Conservation (phyloP, 2,329 filamentous ascomycete species). For the Lojkania enalia region DNA sequence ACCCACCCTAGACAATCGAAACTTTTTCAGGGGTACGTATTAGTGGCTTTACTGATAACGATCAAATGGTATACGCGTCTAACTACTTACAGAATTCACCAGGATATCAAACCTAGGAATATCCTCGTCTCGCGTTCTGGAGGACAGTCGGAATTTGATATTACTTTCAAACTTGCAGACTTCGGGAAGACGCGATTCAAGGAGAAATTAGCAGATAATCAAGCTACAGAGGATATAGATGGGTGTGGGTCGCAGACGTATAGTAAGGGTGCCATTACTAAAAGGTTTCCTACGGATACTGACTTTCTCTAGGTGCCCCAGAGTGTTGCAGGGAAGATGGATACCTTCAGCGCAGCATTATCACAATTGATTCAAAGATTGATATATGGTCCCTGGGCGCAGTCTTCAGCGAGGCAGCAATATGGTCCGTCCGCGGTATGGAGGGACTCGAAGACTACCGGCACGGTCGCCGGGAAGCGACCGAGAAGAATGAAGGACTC, state of each 20-base stretch:
- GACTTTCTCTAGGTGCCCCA: conserved; percentile 19
- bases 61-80: neutral
- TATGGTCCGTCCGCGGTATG: conserved; percentile 23
- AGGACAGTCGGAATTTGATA: conserved; percentile 4
- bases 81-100: conserved; percentile 40
- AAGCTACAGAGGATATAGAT: conserved; percentile 12
- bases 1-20: neutral
- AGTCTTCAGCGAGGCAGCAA: conserved; percentile 24
- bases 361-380: conserved; percentile 31
- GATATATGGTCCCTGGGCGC: conserved; percentile 47
- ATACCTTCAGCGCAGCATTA: conserved; percentile 3
- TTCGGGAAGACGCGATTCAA: conserved; percentile 40
- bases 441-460: conserved; percentile 19
- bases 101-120: conserved; percentile 51
- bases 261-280: conserved; percentile 35
- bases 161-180: conserved; percentile 46
- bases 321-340: conserved; percentile 20
- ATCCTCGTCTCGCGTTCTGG: conserved; percentile 40
- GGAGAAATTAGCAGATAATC: conserved; percentile 1
- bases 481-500: neutral
- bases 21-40: conserved; percentile 12
- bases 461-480: conserved; percentile 5
- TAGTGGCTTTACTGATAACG: no score
- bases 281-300: no score
- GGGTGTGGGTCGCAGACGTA: conserved; percentile 42